Base-by-base conservation (phyloP, 441 rosid genomes). In the Melastoma candidum region DNA sequence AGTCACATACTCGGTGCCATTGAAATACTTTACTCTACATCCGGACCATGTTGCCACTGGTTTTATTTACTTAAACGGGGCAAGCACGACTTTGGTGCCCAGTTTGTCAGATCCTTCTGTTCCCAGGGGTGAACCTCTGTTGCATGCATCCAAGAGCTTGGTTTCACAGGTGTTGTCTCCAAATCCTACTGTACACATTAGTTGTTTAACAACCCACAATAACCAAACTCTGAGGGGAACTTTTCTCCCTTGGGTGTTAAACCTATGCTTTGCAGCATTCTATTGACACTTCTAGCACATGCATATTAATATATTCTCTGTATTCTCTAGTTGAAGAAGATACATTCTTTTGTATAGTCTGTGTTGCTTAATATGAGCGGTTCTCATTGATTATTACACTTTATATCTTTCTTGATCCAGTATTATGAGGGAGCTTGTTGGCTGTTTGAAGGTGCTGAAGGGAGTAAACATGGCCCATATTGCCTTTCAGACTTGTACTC, bases 11-110 rank as follows among this genome's bases (percentile, higher is more conserved):
- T 78, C 99, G 12, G 87, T 85, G 13, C 97, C 99, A 9, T 66
- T 94, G 53, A 85, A 79, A 68, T 87, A 77, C 79, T 94, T 89
- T 71, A 82, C 70, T 71, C 96, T 84, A 81, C 87, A 78, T 64
- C 96, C 97, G 46, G 92, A 83, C 48, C 99, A 89, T 69, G 78
- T 90, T 51, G 77, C 89, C 46, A 74, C 95, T 54, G 95, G 97
- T 32, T 94, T 89, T 74, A 74, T 77, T 12, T 81, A 77, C 73
- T 70, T 87, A 43, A 73, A 65, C 63, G 53, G 48, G 58, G 55
- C 74, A 4, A 67, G 61, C 46, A 39, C 70, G 55, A 55, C 71
- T n/a, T 50, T 63, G n/a, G 59, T 69, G 47, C 47, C 74, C 53
- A 61, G 59, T 68, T 44, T 24, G 58, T 27, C 44, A 44, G 58